Conservation (phyloP, 495 filamentous ascomycete species). For the Penicillium egyptiacum region DNA sequence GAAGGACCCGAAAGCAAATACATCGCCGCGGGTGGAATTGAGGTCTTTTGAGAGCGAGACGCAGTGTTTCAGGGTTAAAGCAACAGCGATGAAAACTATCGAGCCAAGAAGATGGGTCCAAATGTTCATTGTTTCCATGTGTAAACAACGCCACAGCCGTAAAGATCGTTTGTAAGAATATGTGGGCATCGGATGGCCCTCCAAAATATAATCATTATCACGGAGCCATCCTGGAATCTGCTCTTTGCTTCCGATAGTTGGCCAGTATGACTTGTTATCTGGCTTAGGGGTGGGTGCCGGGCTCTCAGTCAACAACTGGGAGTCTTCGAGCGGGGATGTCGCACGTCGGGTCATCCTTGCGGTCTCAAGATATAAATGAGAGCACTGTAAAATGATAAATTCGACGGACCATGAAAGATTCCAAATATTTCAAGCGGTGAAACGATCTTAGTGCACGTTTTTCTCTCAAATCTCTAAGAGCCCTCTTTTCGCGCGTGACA, state of each 20-base stretch:
- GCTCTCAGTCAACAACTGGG: background rate
- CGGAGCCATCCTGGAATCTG: constrained; percentile 17
- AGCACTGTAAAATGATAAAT: no score
- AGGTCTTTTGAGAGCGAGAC: background rate
- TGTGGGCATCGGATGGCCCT: constrained; percentile 20
- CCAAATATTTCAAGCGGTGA: no score
- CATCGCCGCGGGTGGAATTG: constrained; percentile 5
- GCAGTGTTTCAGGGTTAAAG: background rate
- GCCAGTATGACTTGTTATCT: constrained; percentile 8
- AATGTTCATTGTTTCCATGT: constrained; percentile 24
- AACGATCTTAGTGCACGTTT: no score
- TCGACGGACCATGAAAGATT: no score
- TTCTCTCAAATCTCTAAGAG: no score
- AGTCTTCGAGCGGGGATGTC: background rate
- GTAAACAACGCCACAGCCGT: constrained; percentile 20
- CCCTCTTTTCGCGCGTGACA: no score
- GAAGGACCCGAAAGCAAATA: constrained; percentile 14
- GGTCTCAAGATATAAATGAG: background rate
- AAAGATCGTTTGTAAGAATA: constrained; percentile 17
- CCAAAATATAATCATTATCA: constrained; percentile 22
- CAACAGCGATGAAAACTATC: constrained; percentile 9
- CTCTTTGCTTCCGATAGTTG: constrained; percentile 13
- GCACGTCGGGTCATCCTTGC: background rate
- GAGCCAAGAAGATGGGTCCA: constrained; percentile 19
- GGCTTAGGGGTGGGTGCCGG: background rate